These are phyloP conservation scores for Mycena metata DNA, from an alignment of 768 basidiomycete genomes.

Conservation along the genomic window DNA sequence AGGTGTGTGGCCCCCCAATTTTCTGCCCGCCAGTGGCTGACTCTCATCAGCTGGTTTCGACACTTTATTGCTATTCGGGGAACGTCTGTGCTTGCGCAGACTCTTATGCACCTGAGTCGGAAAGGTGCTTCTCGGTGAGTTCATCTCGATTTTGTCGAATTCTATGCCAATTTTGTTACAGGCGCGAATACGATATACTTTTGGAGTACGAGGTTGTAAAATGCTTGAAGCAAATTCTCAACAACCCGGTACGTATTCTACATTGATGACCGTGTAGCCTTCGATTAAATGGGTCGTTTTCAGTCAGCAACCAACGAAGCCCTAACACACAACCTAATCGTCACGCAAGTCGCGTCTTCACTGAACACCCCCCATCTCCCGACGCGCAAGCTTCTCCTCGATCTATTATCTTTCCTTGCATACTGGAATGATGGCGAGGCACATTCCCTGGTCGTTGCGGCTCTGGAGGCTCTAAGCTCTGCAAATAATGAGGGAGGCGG, in stretches of 20 bases:
- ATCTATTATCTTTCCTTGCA: constrained; percentile 81
- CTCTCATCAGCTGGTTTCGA: constrained; percentile 77
- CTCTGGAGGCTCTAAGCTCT: constrained; percentile 79
- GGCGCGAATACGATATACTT: constrained; percentile 72
- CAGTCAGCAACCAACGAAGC: constrained; percentile 81
- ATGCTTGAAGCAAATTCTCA: constrained; percentile 87
- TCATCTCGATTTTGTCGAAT: neutral
- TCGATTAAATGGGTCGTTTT: constrained; percentile 1
- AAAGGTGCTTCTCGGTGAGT: constrained; percentile 73
- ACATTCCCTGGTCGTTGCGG: constrained; percentile 78
- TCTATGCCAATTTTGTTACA: constrained; percentile 41
- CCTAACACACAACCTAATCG: constrained; percentile 76
- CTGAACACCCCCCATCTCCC: constrained; percentile 85
- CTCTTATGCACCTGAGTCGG: constrained; percentile 80
- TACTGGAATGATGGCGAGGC: constrained; percentile 74
- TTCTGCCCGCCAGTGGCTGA: constrained; percentile 35
- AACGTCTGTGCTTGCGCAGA: constrained; percentile 87
- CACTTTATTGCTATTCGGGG: constrained; percentile 83
- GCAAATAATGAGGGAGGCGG: constrained; percentile 72
- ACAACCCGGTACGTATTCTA: constrained; percentile 63
- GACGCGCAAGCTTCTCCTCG: constrained; percentile 83
- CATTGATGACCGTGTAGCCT: constrained; percentile 20
- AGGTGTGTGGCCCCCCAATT: constrained; percentile 63
- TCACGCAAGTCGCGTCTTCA: constrained; percentile 85
- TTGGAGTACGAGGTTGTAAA: constrained; percentile 93